phyloP scores from a whole-genome alignment of 2,329 filamentous ascomycete species.

The Stemphylium vesicarium region DNA sequence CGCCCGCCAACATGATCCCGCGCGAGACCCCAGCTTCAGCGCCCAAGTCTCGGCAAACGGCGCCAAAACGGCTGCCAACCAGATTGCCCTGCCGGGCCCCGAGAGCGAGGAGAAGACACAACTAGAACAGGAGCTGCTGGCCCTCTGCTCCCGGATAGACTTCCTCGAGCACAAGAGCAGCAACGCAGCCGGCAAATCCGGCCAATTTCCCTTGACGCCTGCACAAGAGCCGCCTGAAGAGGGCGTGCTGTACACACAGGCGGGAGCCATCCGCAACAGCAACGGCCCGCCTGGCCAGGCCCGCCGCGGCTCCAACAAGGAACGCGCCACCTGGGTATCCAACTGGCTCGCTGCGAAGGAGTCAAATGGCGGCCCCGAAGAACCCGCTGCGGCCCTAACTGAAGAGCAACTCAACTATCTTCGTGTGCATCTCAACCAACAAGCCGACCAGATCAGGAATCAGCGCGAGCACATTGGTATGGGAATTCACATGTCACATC shows the following conservation, averaged over 20 bases:
- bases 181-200: conserved; percentile 62
- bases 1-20: conserved; percentile 55
- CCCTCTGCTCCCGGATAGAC: conserved; percentile 78
- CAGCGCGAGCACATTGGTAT: conserved; percentile 79
- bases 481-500: not conserved
- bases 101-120: conserved; percentile 76
- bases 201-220: conserved; percentile 76
- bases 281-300: conserved; percentile 35
- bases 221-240: conserved; percentile 67
- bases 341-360: conserved; percentile 63
- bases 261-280: conserved; percentile 42
- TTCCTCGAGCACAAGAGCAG: conserved; percentile 83
- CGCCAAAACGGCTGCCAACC: conserved; percentile 51
- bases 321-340: conserved; percentile 54
- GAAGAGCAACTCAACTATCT: conserved; percentile 85
- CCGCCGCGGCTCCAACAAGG: conserved; percentile 44
- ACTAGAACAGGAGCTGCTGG: conserved; percentile 82
- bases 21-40: conserved; percentile 53
- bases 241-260: conserved; percentile 59
- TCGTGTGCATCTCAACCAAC: conserved; percentile 88
- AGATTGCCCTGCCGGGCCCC: conserved; percentile 77
- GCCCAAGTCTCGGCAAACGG: conserved; percentile 50
- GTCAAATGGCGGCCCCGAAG: conserved; percentile 54
- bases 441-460: conserved; percentile 87
- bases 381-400: conserved; percentile 64